These are phyloP conservation scores for Alternaria sp. DNA, from an alignment of 2,329 filamentous ascomycete species.

Conservation along the genomic window DNA sequence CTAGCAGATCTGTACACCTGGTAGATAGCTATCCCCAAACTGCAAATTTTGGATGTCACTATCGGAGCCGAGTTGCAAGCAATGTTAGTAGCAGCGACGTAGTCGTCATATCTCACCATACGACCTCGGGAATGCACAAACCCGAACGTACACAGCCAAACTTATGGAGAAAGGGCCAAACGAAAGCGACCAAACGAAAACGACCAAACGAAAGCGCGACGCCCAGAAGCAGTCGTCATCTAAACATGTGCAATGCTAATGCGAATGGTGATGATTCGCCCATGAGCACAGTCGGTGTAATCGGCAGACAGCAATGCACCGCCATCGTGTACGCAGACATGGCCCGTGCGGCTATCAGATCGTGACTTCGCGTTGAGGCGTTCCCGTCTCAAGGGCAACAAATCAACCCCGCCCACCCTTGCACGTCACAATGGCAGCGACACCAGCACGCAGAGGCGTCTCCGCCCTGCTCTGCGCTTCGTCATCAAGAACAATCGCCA, in stretches of 20 bases:
- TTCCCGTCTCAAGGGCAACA: background rate
- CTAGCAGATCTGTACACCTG: background rate
- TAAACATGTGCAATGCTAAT: background rate
- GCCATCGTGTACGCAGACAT: background rate
- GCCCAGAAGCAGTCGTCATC: background rate
- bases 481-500: conserved; percentile 20
- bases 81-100: background rate
- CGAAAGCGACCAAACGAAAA: too few relatives aligned
- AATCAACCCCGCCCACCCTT: background rate
- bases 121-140: background rate
- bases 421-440: conserved; percentile 26
- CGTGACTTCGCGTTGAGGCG: conserved; percentile 22
- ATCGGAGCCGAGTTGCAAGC: background rate
- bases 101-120: background rate
- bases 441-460: conserved; percentile 26
- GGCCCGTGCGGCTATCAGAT: conserved; percentile 11
- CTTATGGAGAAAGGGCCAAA: too few relatives aligned
- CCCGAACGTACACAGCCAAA: background rate
- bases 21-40: background rate
- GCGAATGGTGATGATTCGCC: background rate
- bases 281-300: background rate
- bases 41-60: background rate
- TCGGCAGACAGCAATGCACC: background rate
- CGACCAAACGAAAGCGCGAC: background rate
- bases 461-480: conserved; percentile 24